Percentiles rank a stretch among this genome's conserved stretches.
Conservation (phyloP, 495 filamentous ascomycete species). For the Evernia prunastri region DNA sequence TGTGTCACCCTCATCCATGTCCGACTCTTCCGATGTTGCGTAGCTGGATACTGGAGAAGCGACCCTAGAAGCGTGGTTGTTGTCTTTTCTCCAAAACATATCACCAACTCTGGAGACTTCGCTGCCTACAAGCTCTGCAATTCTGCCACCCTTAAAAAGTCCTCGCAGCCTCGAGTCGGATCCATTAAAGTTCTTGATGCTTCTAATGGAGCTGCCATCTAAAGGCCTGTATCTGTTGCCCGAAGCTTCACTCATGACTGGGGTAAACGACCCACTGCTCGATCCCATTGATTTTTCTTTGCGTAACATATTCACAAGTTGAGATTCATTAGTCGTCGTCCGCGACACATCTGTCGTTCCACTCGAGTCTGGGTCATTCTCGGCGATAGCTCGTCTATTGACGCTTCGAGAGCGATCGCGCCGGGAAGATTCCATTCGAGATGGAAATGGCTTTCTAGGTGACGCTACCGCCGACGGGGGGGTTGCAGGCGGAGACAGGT, state of each 20-base stretch:
- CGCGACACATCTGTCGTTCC: constrained; percentile 9
- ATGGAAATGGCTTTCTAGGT: constrained; percentile 43
- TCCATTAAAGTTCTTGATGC: constrained; percentile 23
- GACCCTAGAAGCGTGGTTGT: constrained; percentile 32
- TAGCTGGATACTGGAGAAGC: constrained; percentile 38
- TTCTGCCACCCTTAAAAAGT: constrained; percentile 50
- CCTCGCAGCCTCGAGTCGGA: constrained; percentile 38
- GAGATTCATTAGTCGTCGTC: constrained; percentile 12
- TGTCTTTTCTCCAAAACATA: constrained; percentile 49
- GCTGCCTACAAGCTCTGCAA: constrained; percentile 49
- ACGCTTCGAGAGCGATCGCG: constrained; percentile 43
- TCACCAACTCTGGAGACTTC: constrained; percentile 54
- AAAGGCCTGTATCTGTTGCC: constrained; percentile 14
- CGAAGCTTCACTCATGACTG: constrained; percentile 13
- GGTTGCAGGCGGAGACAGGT: constrained; percentile 48
- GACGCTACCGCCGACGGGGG: constrained; percentile 48
- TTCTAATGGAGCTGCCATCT: constrained; percentile 18
- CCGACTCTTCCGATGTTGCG: constrained; percentile 39
- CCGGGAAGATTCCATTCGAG: constrained; percentile 37
- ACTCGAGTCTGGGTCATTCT: constrained; percentile 19
- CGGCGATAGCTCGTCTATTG: constrained; percentile 16
- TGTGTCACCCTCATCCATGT: constrained; percentile 38
- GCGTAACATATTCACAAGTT: constrained; percentile 3
- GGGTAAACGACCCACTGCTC: constrained; percentile 22
- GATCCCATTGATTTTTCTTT: constrained; percentile 8